These are phyloP conservation scores for Linum trigynum DNA, from an alignment of 345 rosid species.

Conservation along the genomic window DNA sequence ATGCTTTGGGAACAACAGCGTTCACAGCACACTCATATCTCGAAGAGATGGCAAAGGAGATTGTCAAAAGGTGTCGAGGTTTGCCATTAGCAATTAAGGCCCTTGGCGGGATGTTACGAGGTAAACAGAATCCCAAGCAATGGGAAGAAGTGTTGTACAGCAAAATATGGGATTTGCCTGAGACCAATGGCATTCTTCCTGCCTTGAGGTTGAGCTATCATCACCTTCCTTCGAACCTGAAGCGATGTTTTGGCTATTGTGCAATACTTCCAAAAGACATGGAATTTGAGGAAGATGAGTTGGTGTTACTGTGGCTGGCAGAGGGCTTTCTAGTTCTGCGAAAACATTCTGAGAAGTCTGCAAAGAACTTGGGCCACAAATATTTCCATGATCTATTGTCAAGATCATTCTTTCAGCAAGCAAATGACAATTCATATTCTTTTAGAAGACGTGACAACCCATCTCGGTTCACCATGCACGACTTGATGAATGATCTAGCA, in stretches of 20 bases:
- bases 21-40: background rate
- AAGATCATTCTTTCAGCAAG: background rate
- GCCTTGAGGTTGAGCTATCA: background rate
- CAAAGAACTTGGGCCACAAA: background rate
- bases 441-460: background rate
- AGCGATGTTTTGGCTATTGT: background rate
- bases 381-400: background rate
- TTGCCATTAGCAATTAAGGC: background rate
- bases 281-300: background rate
- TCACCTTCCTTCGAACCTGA: background rate
- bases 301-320: background rate
- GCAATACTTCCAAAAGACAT: background rate
- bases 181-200: background rate
- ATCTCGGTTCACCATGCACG: constrained; percentile 22
- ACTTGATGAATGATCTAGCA: constrained; percentile 23
- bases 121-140: background rate
- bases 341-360: background rate
- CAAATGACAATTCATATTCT: background rate
- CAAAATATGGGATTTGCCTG: background rate
- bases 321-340: background rate
- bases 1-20: background rate
- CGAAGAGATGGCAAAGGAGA: background rate
- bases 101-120: background rate
- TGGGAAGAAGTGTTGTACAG: background rate
- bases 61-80: background rate